These are phyloP conservation scores for Austroboletus novae-zelandiae DNA, from an alignment of 1,284 basidiomycete species.

Conservation along the genomic window DNA sequence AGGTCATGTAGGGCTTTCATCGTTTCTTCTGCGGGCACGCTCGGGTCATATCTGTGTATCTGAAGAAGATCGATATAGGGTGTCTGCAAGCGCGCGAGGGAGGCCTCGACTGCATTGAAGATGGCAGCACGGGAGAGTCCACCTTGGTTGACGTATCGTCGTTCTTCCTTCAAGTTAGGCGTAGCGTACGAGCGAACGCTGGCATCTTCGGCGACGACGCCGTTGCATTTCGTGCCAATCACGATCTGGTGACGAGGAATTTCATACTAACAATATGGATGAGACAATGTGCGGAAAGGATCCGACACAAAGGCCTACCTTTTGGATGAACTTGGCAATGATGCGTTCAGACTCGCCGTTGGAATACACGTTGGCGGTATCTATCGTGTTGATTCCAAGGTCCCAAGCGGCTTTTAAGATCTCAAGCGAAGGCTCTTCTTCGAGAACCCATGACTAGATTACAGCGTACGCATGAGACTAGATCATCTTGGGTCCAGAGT, in stretches of 20 bases:
- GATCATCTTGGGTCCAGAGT: background rate
- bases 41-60: slow-evolving; percentile 41
- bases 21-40: slow-evolving; percentile 39
- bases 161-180: slow-evolving; percentile 13
- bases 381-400: slow-evolving; percentile 43
- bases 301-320: slow-evolving; percentile 22
- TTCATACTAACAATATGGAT: slow-evolving; percentile 36
- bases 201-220: slow-evolving; percentile 19
- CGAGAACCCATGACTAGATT: slow-evolving; percentile 41
- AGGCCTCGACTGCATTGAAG: slow-evolving; percentile 46
- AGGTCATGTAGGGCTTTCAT: slow-evolving; percentile 49
- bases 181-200: background rate
- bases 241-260: slow-evolving; percentile 55
- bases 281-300: background rate
- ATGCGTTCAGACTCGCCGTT: slow-evolving; percentile 48
- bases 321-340: slow-evolving; percentile 53
- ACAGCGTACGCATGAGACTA: background rate
- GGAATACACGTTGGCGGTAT: slow-evolving; percentile 59
- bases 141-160: slow-evolving; percentile 43
- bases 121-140: slow-evolving; percentile 45
- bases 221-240: slow-evolving; percentile 42
- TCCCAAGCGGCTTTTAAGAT: slow-evolving; percentile 50
- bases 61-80: slow-evolving; percentile 49
- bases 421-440: slow-evolving; percentile 41
- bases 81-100: slow-evolving; percentile 40